Percentiles rank a stretch among this genome's conserved stretches.
These are phyloP conservation scores for Ceratonia siliqua DNA, from an alignment of 306 rosid species.

Conservation along the genomic window DNA sequence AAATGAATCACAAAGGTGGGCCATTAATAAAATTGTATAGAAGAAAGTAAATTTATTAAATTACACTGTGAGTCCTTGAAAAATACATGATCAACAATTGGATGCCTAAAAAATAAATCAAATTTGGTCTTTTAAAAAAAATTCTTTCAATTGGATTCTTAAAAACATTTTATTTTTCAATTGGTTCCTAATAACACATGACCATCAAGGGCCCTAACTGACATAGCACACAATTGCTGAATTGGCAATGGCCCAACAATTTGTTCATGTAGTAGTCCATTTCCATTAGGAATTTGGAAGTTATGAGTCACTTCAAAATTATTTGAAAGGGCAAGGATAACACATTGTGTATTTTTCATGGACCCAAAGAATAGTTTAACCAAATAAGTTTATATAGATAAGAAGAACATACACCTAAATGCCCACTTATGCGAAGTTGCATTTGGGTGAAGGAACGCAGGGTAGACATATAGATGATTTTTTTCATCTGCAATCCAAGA, in stretches of 20 bases:
- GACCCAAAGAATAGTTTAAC: background rate
- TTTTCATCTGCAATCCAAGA: constrained; percentile 56
- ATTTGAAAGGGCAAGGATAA: no score
- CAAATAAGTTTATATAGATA: background rate
- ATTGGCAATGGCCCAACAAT: background rate
- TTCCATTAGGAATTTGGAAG: no score
- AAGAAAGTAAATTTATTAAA: background rate
- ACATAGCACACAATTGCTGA: background rate
- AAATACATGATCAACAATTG: background rate
- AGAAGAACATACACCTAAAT: constrained; percentile 77
- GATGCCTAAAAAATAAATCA: background rate
- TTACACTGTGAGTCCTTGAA: background rate
- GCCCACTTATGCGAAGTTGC: constrained; percentile 99
- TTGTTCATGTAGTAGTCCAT: background rate
- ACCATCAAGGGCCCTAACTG: background rate
- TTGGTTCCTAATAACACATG: background rate
- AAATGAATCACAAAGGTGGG: constrained; percentile 4
- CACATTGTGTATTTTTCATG: background rate
- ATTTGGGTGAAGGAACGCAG: constrained; percentile 93
- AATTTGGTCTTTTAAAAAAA: background rate
- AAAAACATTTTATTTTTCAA: no score
- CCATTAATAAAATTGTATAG: constrained; percentile 5
- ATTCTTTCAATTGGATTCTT: no score
- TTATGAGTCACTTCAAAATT: no score
- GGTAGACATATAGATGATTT: constrained; percentile 73